Base-by-base conservation (phyloP, 2,329 filamentous ascomycete species). In the Rutstroemia sp. region DNA sequence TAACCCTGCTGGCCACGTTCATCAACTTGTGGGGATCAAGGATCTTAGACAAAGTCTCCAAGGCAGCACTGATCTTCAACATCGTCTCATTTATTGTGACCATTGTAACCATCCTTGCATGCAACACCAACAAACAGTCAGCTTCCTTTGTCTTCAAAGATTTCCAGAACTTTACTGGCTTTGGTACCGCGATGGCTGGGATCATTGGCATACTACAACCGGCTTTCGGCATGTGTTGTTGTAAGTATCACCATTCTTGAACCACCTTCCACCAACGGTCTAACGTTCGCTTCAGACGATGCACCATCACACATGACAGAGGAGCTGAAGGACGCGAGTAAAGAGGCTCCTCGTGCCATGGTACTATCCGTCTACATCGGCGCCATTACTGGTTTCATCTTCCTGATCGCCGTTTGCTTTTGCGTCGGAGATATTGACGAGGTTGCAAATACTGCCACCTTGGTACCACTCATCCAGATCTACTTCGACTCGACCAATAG, bases 91-190 rank as follows among this genome's bases (percentile, higher is more conserved):
- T 82, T 57, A 61, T 81, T 25, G 71, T 79, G 34, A 75, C 79
- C 44, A 71, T 79, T 41, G 71, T 78, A 52, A 77, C 75, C 0
- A 76, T 82, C 38, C 71, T 82, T 8, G 77, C 78, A 2, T 75
- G 70, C 18, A 81, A 81, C 58, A 73, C 77, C 38, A 70, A 80
- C 63, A 80, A 80, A 58, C 77, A 81, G 60, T 69, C 75, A 0
- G 72, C 79, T 2, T 73, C 72, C 23, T 82, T 82, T 61, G 80
- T 83, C 8, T 82, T 82, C 63, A 63, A 65, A 16, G 74, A 79
- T 25, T 81, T 81, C 58, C 75, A 80, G 53, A 81, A 81, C 59
- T 72, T 74, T 41, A 78, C 77, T 0, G 80, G 80, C 2, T 81
- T 78, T 65, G 73, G 72, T 3, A 69, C 71, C 9, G 70, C 73